phyloP scores from a whole-genome alignment of 345 rosid species.

The Linum usitatissimum region DNA sequence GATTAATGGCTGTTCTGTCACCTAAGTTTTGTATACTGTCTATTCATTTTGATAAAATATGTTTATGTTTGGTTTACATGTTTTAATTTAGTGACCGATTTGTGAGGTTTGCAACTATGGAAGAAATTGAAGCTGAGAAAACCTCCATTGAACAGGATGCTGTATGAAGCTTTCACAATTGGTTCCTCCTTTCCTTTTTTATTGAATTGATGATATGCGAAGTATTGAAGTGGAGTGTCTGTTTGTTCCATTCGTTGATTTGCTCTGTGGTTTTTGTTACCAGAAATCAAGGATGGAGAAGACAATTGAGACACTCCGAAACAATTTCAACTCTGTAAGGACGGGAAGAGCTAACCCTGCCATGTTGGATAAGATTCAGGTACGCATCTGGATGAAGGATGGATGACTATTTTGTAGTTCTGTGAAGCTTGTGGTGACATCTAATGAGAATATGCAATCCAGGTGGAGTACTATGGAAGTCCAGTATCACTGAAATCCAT shows the following conservation, averaged over 20 bases:
- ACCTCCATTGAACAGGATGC: slow-evolving; percentile 65
- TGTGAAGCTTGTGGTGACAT: neutral
- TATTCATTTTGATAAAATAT: neutral
- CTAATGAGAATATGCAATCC: slow-evolving; percentile 7
- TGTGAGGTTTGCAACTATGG: slow-evolving; percentile 69
- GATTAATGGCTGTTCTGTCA: neutral
- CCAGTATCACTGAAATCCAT: slow-evolving; percentile 83
- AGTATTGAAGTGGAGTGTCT: neutral
- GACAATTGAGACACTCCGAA: slow-evolving; percentile 63
- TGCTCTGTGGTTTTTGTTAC: slow-evolving; percentile 4
- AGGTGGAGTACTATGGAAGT: slow-evolving; percentile 95
- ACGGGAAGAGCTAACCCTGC: slow-evolving; percentile 79
- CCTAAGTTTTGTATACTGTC: neutral
- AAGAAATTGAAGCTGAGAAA: slow-evolving; percentile 85
- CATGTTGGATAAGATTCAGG: slow-evolving; percentile 87
- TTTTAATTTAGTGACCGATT: slow-evolving; percentile 32
- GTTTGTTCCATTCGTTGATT: neutral
- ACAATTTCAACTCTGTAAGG: slow-evolving; percentile 73
- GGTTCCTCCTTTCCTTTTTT: neutral
- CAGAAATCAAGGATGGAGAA: slow-evolving; percentile 90
- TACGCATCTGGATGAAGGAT: slow-evolving; percentile 9
- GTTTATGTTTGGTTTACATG: neutral
- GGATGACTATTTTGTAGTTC: neutral
- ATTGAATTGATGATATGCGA: neutral
- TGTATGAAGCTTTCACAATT: slow-evolving; percentile 23